Evolutionary conservation across 352 stramenopile species (phyloP), one percentile per base, ranked within the genome.

Genomic region (Blastocystis hominis): DNA sequence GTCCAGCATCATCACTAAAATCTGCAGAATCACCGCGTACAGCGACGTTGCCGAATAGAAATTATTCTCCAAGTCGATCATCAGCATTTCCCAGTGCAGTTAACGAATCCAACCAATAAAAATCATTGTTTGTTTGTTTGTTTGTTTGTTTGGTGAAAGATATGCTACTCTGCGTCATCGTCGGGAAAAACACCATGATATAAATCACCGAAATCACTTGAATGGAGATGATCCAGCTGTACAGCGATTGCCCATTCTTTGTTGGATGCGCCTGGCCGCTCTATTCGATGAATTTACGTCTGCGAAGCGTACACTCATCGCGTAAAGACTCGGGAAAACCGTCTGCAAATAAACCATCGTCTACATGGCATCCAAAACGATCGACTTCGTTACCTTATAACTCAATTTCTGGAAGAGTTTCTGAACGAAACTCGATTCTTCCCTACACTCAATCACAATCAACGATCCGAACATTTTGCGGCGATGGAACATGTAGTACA

Each of bases 1-100:
- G 46, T 84, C 72, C 0, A 84, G 36, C 50, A 84, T 53, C 72
- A 84, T 84, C 15, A 84, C n/a, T 7, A 53, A 2, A 46, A 84
- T 68, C 46, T 84, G 72, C 13, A 68, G 36, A 5, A 84, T 30
- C 36, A 68, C 50, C 13, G 72, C 50, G 44, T 68, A 84, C 13
- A 84, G 53, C 36, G 72, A 84, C 17, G 72, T 53, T 2, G 46
- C 46, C 3, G 72, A 84, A 40, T 84, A 84, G 44, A 68, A 84
- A 34, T 84, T 84, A 53, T 84, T 84, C 38, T 84, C 53, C n/a
- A 84, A 47, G 38, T 84, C 72, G 50, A 84, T 84, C 6, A 84
- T 36, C 1, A 84, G 47, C 53, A 61, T 84, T 53, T 84, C 44
- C 72, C 72, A 84, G 50, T 84, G 56, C 50, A 40, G 7, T 40